Percentiles rank a stretch among this genome's conserved stretches.
These are phyloP conservation scores for Podospora pseudoanserina DNA, from an alignment of 495 filamentous ascomycete species.

Conservation along the genomic window DNA sequence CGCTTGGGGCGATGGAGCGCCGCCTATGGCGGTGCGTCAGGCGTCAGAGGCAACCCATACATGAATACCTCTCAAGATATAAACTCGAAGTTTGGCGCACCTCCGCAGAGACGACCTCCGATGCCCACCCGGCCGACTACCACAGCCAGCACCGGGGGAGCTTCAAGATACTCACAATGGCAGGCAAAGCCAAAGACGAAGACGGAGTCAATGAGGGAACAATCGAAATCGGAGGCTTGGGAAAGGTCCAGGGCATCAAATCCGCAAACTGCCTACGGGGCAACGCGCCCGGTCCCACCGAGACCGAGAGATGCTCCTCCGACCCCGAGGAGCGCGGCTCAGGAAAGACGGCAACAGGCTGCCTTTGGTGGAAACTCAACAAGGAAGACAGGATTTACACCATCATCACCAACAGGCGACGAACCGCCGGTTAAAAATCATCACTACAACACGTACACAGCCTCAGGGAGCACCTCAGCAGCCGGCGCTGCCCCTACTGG, in stretches of 20 bases:
- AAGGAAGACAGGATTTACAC: conserved; percentile 37
- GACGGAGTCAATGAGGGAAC: conserved; percentile 55
- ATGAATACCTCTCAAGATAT: conserved; percentile 42
- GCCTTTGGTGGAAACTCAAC: conserved; percentile 36
- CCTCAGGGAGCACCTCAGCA: conserved; percentile 23
- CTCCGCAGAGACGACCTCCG: conserved; percentile 45
- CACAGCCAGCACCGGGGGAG: conserved; percentile 8
- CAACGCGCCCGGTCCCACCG: conserved; percentile 9
- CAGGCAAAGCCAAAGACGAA: conserved; percentile 48
- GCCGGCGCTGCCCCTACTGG: conserved; percentile 35
- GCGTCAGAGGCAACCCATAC: conserved; percentile 53
- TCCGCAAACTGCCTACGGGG: conserved; percentile 23
- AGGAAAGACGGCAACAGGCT: conserved; percentile 43
- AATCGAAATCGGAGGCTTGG: conserved; percentile 63
- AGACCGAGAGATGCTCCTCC: conserved; percentile 15
- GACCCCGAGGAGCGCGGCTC: conserved; percentile 42
- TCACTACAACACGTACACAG: conserved; percentile 37
- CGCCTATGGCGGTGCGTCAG: conserved; percentile 41
- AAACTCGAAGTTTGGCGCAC: conserved; percentile 31
- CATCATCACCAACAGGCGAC: conserved; percentile 41
- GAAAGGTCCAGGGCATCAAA: conserved; percentile 54
- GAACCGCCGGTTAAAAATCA: conserved; percentile 45
- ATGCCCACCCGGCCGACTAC: conserved; percentile 33
- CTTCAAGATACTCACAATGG: conserved; percentile 27
- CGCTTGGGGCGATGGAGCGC: conserved; percentile 19